Evolutionary conservation across 2,329 filamentous ascomycete species (phyloP), one percentile per base, ranked within the genome.

Genomic region (Talaromyces funiculosus): DNA sequence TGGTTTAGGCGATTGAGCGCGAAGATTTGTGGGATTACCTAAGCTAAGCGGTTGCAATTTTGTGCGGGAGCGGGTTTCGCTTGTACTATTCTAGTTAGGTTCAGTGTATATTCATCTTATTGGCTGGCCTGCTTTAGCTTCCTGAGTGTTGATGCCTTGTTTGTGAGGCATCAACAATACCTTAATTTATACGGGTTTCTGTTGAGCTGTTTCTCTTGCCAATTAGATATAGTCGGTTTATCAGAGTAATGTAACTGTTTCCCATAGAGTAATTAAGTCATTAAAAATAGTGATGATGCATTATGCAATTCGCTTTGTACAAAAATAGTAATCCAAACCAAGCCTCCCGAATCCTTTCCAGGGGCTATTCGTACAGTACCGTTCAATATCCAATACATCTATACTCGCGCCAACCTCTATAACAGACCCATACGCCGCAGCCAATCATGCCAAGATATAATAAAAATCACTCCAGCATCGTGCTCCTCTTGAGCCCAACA

Each of bases 401-500:
- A 57, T 57, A 42, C 35, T 35, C 42, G 33, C 55, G 55, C 55
- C 42, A 57, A 49, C n/a, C 20, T 29, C 22, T 22, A 16, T 38
- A 22, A 47, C 31, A 57, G 33, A 29, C 31, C 55, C 22, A 22
- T 37, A 49, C 55, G 55, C 55, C 55, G 29, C 20, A 20, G 42
- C 42, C 38, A 31, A 38, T 3, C 42, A 18, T 18, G 45, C 40
- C 31, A 4, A 26, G 57, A 33, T 38, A 60, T 4, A 43, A 53
- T 16, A 12, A 24, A 26, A 12, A 58, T 60, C 53, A 59, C 45
- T 67, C 74, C 60, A 75, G 65, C 10, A 75, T 78, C 3, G 76
- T 74, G 6, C 73, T 75, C 61, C 75, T 72, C 67, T 77, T 76
- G 66, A 83, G 68, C 5, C 81, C 81, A 59, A 77, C 73, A 59